These are phyloP conservation scores for Epichloe coenophiala DNA, from an alignment of 2,329 filamentous ascomycete genomes.

Conservation along the genomic window DNA sequence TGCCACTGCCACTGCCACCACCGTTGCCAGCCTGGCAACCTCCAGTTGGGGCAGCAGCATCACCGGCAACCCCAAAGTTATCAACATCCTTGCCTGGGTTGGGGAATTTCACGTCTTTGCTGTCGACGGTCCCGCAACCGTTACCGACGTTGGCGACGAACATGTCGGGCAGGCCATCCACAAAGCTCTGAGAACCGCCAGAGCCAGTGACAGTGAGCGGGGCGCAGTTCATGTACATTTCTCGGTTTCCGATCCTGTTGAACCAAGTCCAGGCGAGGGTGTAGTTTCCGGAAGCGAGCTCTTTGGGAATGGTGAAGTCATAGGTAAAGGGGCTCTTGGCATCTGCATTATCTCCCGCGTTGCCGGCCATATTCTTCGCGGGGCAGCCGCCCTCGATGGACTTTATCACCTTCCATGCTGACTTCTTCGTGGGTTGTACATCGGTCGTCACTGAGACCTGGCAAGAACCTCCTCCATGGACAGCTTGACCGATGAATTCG, in stretches of 20 bases:
- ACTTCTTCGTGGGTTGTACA: slow-evolving; percentile 47
- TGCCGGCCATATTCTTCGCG: slow-evolving; percentile 40
- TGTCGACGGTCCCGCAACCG: slow-evolving; percentile 36
- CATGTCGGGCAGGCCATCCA: slow-evolving; percentile 53
- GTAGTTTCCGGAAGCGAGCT: slow-evolving; percentile 62
- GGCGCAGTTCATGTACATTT: slow-evolving; percentile 97
- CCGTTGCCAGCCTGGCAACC: not conserved
- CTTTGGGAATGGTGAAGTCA: slow-evolving; percentile 56
- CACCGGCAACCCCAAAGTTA: slow-evolving; percentile 25
- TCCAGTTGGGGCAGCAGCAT: slow-evolving; percentile 11
- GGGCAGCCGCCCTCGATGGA: slow-evolving; percentile 82
- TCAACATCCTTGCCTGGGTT: slow-evolving; percentile 45
- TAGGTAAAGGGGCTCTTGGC: slow-evolving; percentile 42
- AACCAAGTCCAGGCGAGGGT: slow-evolving; percentile 90
- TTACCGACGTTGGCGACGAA: slow-evolving; percentile 53
- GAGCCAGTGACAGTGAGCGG: slow-evolving; percentile 51
- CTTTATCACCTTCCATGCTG: slow-evolving; percentile 78
- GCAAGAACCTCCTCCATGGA: slow-evolving; percentile 86
- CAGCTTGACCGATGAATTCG: slow-evolving; percentile 55
- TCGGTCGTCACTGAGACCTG: slow-evolving; percentile 82
- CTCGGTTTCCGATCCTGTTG: slow-evolving; percentile 82
- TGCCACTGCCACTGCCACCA: no score
- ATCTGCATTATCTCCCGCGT: slow-evolving; percentile 32
- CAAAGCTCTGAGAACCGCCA: slow-evolving; percentile 35
- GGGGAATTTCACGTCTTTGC: slow-evolving; percentile 45